Conservation (phyloP, 2,329 filamentous ascomycete genomes). For the Calcarisporium arbuscula region DNA sequence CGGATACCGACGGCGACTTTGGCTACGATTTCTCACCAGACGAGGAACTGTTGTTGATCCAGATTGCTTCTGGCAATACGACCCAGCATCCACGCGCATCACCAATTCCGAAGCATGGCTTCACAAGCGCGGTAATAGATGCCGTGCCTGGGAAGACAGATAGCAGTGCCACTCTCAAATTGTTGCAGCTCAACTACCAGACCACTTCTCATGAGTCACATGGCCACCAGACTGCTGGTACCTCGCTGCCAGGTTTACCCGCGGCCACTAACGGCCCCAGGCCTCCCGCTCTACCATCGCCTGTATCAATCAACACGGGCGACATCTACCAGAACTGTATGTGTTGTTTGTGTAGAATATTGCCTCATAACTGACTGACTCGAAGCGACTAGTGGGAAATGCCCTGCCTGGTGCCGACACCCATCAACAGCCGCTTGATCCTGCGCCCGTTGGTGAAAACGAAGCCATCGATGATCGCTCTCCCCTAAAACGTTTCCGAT, state of each 20-base stretch:
- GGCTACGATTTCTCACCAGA: conserved; percentile 40
- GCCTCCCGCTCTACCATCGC: conserved; percentile 9
- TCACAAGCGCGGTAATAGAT: conserved; percentile 16
- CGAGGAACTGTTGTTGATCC: conserved; percentile 35
- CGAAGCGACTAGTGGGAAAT: conserved; percentile 57
- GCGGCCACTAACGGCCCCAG: conserved; percentile 2
- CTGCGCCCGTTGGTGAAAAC: conserved; percentile 10
- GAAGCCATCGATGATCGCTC: conserved; percentile 29
- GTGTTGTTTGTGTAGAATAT: conserved; percentile 18
- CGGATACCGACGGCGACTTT: conserved; percentile 36
- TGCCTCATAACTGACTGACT: conserved; percentile 52
- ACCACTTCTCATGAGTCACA: too few relatives aligned
- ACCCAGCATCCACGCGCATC: too few relatives aligned
- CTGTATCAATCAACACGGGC: conserved; percentile 15
- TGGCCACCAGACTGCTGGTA: too few relatives aligned
- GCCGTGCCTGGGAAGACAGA: conserved; percentile 15
- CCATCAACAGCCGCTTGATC: conserved; percentile 9
- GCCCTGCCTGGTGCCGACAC: conserved; percentile 24
- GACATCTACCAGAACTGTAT: conserved; percentile 48
- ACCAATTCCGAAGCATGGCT: too few relatives aligned
- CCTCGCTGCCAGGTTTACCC: conserved; percentile 2
- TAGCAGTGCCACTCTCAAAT: too few relatives aligned
- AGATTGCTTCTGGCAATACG: conserved; percentile 24
- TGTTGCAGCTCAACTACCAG: too few relatives aligned
- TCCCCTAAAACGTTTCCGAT: conserved; percentile 73